phyloP scores from a whole-genome alignment of 345 rosid species.

The Hirschfeldia incana region DNA sequence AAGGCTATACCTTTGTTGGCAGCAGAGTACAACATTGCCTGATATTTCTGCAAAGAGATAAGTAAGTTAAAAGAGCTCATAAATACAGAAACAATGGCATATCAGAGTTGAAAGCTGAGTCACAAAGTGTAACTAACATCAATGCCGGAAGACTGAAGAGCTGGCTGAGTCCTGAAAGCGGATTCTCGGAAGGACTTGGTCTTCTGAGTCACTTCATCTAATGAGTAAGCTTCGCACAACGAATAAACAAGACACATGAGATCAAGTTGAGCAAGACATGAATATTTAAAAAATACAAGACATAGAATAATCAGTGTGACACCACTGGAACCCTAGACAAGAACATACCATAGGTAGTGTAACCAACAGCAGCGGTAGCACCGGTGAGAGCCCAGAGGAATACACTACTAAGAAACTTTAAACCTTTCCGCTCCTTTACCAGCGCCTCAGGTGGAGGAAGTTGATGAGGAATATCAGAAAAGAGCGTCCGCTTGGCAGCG shows the following conservation, averaged over 20 bases:
- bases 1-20: constrained; percentile 61
- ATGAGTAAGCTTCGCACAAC: not conserved
- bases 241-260: not conserved
- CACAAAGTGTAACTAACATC: not conserved
- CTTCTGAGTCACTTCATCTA: not conserved
- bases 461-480: constrained; percentile 47
- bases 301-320: no score
- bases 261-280: not conserved
- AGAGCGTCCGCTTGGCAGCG: constrained; percentile 45
- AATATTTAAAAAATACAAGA: not conserved
- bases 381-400: constrained; percentile 59
- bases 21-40: constrained; percentile 55
- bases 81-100: not conserved
- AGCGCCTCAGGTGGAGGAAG: constrained; percentile 40
- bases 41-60: constrained; percentile 61
- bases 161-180: not conserved
- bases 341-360: constrained; percentile 62
- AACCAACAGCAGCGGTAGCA: constrained; percentile 55
- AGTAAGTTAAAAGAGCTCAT: not conserved
- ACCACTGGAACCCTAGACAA: not conserved
- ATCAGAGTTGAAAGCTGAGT: not conserved
- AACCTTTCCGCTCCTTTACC: constrained; percentile 45
- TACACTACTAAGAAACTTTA: constrained; percentile 60
- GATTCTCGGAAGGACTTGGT: not conserved
- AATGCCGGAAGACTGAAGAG: not conserved